Base-by-base conservation (phyloP, 1,284 basidiomycete species). In the Athelia psychrophila region DNA sequence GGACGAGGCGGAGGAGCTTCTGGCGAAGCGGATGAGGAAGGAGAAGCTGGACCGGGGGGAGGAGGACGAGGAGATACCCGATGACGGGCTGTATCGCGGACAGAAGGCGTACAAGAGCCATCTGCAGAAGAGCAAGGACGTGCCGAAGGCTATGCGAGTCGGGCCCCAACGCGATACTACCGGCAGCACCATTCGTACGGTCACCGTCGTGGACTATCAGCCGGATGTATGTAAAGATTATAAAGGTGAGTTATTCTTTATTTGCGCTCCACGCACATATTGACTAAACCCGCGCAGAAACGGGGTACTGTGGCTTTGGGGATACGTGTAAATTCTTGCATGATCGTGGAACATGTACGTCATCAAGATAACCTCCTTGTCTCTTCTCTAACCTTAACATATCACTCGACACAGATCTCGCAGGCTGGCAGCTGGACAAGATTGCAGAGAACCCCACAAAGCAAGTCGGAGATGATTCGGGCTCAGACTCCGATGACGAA, bases 191-290 rank as follows among this genome's bases (percentile, higher is more conserved):
- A 95, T 99, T 58, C 83, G 94, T 52, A 95, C 92, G 2, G 95
- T 98, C 50, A 98, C 96, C 1, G 86, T 98, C 52, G 82, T 94
- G 48, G 97, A 99, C 75, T 99, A 98, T 72, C 97, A 99, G 72
- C 96, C 97, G 2, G 96, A 98, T 64, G 93, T 98, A 19, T 99
- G 97, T 73, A 99, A 99, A 70, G 95, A 98, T 71, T 99, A 99
- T 73, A 98, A 98, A 84, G 92, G 91, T 91, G 58, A 54, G 81
- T 75, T 33, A 10, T 38, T 12, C 25, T 20, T 44, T 56, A 35
- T 48, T 33, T 54, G 46, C 49, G 56, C 58, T 5, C 38, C 9
- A n/a, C 20, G n/a, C 46, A 51, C 58, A 61, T 53, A 60, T 59
- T 61, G 56, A 61, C 56, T 48, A 53, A 52, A 56, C 35, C 6